These are phyloP conservation scores for Fraxinus anomala DNA, from an alignment of 257 asterid species.

Conservation along the genomic window DNA sequence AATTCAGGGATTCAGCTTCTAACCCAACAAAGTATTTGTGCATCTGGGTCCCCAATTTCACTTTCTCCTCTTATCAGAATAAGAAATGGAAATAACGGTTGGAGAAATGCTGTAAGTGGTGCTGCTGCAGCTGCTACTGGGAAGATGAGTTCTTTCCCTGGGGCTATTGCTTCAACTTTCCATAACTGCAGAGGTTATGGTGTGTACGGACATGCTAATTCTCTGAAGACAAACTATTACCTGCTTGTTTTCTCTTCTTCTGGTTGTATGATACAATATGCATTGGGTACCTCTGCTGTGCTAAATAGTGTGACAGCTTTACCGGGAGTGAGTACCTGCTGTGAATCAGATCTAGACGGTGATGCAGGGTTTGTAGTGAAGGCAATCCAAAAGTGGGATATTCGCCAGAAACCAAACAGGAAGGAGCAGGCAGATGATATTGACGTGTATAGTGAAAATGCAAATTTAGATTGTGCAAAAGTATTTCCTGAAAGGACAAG, in stretches of 20 bases:
- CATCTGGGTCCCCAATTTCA: conserved; percentile 46
- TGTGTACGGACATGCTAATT: conserved; percentile 35
- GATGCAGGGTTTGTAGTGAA: conserved; percentile 60
- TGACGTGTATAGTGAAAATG: conserved; percentile 66
- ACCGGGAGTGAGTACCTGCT: conserved; percentile 35
- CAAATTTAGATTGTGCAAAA: conserved; percentile 57
- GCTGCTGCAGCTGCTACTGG: conserved; percentile 90
- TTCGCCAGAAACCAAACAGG: conserved; percentile 63
- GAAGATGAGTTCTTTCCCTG: conserved; percentile 51
- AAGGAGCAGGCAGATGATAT: conserved; percentile 55
- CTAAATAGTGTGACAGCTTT: conserved; percentile 37
- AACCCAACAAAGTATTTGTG: conserved; percentile 50
- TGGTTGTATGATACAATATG: conserved; percentile 72
- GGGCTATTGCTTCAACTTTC: conserved; percentile 69
- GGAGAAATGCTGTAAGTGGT: conserved; percentile 70
- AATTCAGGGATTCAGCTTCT: conserved; percentile 54
- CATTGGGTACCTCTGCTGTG: conserved; percentile 57
- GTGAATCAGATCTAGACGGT: conserved; percentile 43
- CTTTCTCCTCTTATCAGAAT: conserved; percentile 66
- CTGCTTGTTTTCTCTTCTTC: conserved; percentile 86
- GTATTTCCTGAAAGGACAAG: conserved; percentile 63
- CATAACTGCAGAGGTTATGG: conserved; percentile 50
- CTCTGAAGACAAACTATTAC: conserved; percentile 48
- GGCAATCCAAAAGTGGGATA: conserved; percentile 82
- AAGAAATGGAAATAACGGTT: conserved; percentile 64